Evolutionary conservation across 2,329 filamentous ascomycete genomes (phyloP).

Genomic region (Penicillium sclerotiorum): DNA sequence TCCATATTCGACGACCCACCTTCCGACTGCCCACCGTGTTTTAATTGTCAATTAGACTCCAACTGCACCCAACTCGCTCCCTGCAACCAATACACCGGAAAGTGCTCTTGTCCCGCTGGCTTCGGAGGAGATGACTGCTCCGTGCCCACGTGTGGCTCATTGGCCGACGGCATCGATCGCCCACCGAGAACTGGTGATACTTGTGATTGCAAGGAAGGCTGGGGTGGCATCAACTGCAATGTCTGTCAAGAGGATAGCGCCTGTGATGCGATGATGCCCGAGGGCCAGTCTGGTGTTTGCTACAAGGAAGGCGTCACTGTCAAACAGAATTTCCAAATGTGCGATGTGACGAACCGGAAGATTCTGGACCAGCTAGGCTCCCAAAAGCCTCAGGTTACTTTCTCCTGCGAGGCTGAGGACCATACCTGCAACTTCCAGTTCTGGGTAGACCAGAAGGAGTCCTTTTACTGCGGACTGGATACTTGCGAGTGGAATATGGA

Average conservation of each 20-base stretch:
- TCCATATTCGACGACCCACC: constrained; percentile 73
- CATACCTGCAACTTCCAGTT: constrained; percentile 94
- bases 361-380: constrained; percentile 84
- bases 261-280: constrained; percentile 86
- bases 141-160: constrained; percentile 85
- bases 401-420: constrained; percentile 77
- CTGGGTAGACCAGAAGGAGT: constrained; percentile 92
- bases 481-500: constrained; percentile 75
- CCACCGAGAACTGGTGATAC: constrained; percentile 69
- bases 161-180: constrained; percentile 78
- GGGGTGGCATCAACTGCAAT: constrained; percentile 97
- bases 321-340: constrained; percentile 96
- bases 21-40: constrained; percentile 61
- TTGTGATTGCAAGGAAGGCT: constrained; percentile 89
- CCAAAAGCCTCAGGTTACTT: constrained; percentile 89
- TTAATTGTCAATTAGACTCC: constrained; percentile 95
- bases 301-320: constrained; percentile 89
- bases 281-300: constrained; percentile 79
- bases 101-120: constrained; percentile 87
- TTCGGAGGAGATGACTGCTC: constrained; percentile 95
- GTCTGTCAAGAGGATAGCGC: constrained; percentile 83
- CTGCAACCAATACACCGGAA: constrained; percentile 87
- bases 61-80: constrained; percentile 86
- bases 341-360: constrained; percentile 93
- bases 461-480: constrained; percentile 91